phyloP scores from a whole-genome alignment of 1,284 basidiomycete genomes.

The Malassezia japonica region DNA sequence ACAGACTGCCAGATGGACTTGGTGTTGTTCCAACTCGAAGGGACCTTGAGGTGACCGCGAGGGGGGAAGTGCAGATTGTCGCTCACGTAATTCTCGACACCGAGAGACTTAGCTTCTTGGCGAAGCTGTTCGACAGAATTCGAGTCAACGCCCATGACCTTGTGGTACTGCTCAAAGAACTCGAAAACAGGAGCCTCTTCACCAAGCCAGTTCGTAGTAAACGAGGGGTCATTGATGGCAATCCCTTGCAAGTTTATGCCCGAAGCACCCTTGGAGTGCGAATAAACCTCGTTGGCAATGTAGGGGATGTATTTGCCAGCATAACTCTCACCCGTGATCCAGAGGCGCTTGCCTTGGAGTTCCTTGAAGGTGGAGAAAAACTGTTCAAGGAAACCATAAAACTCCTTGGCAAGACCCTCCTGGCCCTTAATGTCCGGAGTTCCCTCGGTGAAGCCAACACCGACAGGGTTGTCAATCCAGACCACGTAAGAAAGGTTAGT shows the following conservation, averaged over 20 bases:
- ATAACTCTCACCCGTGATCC: slow-evolving; percentile 56
- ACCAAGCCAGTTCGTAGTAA: slow-evolving; percentile 21
- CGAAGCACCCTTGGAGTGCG: slow-evolving; percentile 11
- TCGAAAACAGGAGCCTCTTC: slow-evolving; percentile 30
- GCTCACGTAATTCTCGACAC: slow-evolving; percentile 26
- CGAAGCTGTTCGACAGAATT: slow-evolving; percentile 21
- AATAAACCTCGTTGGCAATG: slow-evolving; percentile 52
- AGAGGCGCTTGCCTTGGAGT: slow-evolving; percentile 25
- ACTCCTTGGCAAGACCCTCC: slow-evolving; percentile 45
- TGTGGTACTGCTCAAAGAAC: slow-evolving; percentile 12
- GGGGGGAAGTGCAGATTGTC: slow-evolving; percentile 39
- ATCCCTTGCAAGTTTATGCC: slow-evolving; percentile 39
- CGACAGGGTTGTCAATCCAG: slow-evolving; percentile 73
- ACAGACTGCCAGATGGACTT: not conserved
- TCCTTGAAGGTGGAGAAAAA: slow-evolving; percentile 31
- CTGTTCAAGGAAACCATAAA: slow-evolving; percentile 41
- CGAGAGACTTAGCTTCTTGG: slow-evolving; percentile 17
- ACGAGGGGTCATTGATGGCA: slow-evolving; percentile 39
- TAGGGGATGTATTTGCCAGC: slow-evolving; percentile 99
- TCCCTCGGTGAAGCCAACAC: slow-evolving; percentile 70
- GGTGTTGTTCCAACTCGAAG: not conserved
- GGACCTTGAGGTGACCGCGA: slow-evolving; percentile 16
- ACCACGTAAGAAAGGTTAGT: slow-evolving; percentile 63
- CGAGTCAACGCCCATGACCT: slow-evolving; percentile 18
- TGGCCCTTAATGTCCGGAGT: slow-evolving; percentile 55